Evolutionary conservation across 2,329 filamentous ascomycete genomes (phyloP).

Genomic region (Madurella fahalii): DNA sequence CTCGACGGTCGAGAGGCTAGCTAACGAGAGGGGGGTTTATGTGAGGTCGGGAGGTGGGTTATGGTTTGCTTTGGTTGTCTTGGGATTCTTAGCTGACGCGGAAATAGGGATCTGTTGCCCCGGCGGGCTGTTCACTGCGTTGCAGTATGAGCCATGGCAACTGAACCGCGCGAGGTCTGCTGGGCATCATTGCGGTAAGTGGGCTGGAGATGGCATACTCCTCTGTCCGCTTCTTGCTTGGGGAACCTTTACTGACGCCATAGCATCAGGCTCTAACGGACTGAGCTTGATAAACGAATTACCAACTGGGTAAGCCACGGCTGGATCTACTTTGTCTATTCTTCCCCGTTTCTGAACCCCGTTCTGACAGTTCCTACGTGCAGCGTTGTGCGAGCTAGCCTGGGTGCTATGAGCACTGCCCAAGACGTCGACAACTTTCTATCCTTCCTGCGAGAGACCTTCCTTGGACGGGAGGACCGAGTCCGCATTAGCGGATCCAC

Average conservation of each 20-base stretch:
- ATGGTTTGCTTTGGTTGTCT: not conserved
- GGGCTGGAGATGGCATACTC: not conserved
- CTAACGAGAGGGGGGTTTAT: slow-evolving; percentile 53
- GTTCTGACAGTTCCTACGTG: not conserved
- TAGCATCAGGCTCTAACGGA: slow-evolving; percentile 39
- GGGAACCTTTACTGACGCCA: not conserved
- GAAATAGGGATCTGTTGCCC: slow-evolving; percentile 44
- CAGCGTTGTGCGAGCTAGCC: slow-evolving; percentile 56
- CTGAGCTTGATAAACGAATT: slow-evolving; percentile 50
- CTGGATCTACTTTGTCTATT: not conserved
- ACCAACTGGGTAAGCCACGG: slow-evolving; percentile 45
- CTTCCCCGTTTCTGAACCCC: not conserved
- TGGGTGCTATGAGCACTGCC: slow-evolving; percentile 59
- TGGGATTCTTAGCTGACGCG: not conserved
- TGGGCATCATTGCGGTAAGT: slow-evolving; percentile 51
- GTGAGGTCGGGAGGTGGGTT: slow-evolving; percentile 54
- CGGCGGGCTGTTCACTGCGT: slow-evolving; percentile 43
- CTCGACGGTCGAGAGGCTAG: slow-evolving; percentile 54
- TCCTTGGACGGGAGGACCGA: slow-evolving; percentile 27
- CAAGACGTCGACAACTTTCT: slow-evolving; percentile 50
- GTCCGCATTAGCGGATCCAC: not conserved
- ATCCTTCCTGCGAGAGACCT: slow-evolving; percentile 41
- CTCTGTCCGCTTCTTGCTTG: too few species aligned
- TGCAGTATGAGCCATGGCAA: slow-evolving; percentile 51
- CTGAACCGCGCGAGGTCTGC: slow-evolving; percentile 51